Percentiles rank a stretch among this genome's conserved stretches.
phyloP scores from a whole-genome alignment of 1,139 yeast genomes.

The Suhomyces maxii region DNA sequence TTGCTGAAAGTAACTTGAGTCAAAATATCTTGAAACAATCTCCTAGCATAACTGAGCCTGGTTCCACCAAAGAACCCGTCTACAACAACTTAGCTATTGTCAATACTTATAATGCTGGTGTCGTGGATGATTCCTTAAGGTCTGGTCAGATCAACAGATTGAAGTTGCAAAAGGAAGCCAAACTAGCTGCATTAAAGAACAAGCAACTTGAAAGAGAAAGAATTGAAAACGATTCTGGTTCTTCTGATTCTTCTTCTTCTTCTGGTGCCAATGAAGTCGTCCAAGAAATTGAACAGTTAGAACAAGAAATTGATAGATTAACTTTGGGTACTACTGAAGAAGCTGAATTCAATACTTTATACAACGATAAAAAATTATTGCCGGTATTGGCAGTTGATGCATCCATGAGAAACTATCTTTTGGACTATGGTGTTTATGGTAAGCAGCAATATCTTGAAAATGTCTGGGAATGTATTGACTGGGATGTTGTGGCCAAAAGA shows the following conservation, averaged over 20 bases:
- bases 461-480: constrained; percentile 70
- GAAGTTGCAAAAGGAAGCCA: constrained; percentile 36
- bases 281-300: constrained; percentile 13
- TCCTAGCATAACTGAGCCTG: constrained; percentile 17
- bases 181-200: constrained; percentile 26
- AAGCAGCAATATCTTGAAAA: constrained; percentile 65
- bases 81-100: constrained; percentile 57
- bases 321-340: constrained; percentile 43
- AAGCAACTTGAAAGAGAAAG: constrained; percentile 20
- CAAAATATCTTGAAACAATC: constrained; percentile 26
- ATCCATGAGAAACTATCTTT: constrained; percentile 64
- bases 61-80: constrained; percentile 27
- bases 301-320: constrained; percentile 19
- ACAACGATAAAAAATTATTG: constrained; percentile 45
- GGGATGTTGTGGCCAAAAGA: constrained; percentile 64
- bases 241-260: too few relatives aligned
- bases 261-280: background rate
- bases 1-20: constrained; percentile 53
- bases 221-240: constrained; percentile 13
- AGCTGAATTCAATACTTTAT: constrained; percentile 41
- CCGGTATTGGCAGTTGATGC: constrained; percentile 73
- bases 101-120: constrained; percentile 76
- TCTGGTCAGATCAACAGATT: constrained; percentile 49
- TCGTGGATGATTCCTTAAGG: constrained; percentile 56
- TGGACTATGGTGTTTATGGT: constrained; percentile 78